Conservation (phyloP, 257 asterid genomes). For the Scutellaria baicalensis region DNA sequence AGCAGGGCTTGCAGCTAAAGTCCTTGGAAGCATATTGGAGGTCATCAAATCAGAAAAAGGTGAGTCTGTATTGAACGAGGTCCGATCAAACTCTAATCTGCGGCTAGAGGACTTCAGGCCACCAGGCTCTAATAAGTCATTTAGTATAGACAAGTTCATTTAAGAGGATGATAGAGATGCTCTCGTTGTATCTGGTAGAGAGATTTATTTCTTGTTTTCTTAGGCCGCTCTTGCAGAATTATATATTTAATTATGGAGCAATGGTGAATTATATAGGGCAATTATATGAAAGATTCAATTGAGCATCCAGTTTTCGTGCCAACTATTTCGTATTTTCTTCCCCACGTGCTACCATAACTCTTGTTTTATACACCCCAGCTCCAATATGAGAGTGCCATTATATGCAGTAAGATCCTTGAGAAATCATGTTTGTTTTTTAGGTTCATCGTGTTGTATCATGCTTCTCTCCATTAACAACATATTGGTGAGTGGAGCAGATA, state of each 20-base stretch:
- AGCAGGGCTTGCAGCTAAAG: slow-evolving; percentile 57
- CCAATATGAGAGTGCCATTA: no score
- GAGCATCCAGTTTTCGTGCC: slow-evolving; percentile 2
- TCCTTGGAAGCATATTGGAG: slow-evolving; percentile 42
- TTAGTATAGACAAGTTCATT: slow-evolving; percentile 40
- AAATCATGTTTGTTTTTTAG: no score
- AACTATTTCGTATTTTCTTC: no score
- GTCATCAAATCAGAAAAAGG: slow-evolving; percentile 50
- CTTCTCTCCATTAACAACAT: no score
- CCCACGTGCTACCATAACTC: no score
- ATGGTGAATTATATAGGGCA: not conserved
- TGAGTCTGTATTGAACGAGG: slow-evolving; percentile 41
- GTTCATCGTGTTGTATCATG: no score
- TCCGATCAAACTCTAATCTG: slow-evolving; percentile 35
- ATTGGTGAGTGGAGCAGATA: no score
- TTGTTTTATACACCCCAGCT: no score
- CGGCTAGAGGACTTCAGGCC: slow-evolving; percentile 46
- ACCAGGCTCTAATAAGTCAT: slow-evolving; percentile 24
- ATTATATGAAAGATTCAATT: slow-evolving; percentile 10
- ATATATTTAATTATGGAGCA: slow-evolving; percentile 19
- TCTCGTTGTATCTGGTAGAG: slow-evolving; percentile 23
- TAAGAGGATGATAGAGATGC: slow-evolving; percentile 19
- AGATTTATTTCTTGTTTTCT: slow-evolving; percentile 9
- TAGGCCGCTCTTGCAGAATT: slow-evolving; percentile 13
- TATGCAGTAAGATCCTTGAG: no score